These are phyloP conservation scores for Annona squamosa DNA, from an alignment of 164 flowering plant species.

Conservation along the genomic window DNA sequence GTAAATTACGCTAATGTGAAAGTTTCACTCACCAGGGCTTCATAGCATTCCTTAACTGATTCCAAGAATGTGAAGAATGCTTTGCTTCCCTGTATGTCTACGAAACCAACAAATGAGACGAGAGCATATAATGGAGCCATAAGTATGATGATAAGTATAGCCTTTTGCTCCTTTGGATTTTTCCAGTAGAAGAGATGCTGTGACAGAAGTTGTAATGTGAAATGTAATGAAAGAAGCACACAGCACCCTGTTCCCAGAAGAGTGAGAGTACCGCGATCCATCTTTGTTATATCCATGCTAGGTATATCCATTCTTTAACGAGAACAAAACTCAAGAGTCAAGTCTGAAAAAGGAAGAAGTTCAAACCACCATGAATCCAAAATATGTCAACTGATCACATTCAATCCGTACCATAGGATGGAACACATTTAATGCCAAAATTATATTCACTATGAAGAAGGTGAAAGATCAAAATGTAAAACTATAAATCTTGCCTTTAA, in stretches of 20 bases:
- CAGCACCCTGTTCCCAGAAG: constrained; percentile 52
- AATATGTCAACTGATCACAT: no score
- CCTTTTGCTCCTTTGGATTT: constrained; percentile 94
- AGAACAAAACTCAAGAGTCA: neutral
- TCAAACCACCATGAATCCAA: no score
- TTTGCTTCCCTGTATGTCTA: constrained; percentile 75
- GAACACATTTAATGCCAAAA: no score
- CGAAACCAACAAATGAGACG: constrained; percentile 68
- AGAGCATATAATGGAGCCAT: constrained; percentile 93
- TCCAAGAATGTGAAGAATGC: constrained; percentile 81
- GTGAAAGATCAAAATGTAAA: no score
- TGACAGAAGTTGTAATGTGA: constrained; percentile 72
- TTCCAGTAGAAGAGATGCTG: constrained; percentile 97
- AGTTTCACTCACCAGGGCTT: constrained; percentile 60
- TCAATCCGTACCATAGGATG: no score
- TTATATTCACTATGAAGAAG: no score
- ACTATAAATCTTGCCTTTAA: no score
- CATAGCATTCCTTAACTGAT: constrained; percentile 85
- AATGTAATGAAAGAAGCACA: constrained; percentile 64
- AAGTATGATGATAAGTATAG: constrained; percentile 75
- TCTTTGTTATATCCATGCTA: constrained; percentile 39
- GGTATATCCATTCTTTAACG: neutral
- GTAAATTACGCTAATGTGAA: neutral
- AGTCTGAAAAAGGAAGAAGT: neutral
- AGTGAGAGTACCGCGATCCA: constrained; percentile 61